A percentile compares a stretch with the other conserved stretches of the same genome.
Evolutionary conservation across 2,329 filamentous ascomycete species (phyloP).

Genomic region (Sclerotinia trifoliorum): DNA sequence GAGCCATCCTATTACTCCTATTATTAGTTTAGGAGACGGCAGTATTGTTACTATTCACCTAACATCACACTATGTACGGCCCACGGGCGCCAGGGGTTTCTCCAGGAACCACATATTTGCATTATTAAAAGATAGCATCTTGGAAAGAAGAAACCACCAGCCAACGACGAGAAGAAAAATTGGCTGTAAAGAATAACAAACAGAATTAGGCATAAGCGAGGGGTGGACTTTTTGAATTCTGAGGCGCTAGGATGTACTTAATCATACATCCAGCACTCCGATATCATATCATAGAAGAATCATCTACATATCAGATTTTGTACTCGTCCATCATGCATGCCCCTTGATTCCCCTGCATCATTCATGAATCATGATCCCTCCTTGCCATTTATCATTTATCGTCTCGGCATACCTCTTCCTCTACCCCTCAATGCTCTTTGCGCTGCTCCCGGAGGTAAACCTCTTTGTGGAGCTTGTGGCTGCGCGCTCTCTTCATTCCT

Average conservation of each 20-base stretch:
- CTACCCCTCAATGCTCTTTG: slow-evolving; percentile 82
- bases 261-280: slow-evolving; percentile 13
- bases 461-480: slow-evolving; percentile 76
- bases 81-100: too few relatives aligned
- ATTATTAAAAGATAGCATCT: too few relatives aligned
- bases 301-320: background rate
- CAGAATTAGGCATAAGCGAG: background rate
- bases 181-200: background rate
- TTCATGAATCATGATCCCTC: slow-evolving; percentile 21
- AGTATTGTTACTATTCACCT: too few relatives aligned
- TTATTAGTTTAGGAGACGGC: background rate
- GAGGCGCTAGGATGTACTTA: background rate
- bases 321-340: slow-evolving; percentile 12
- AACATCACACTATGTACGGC: too few relatives aligned
- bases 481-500: slow-evolving; percentile 91
- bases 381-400: slow-evolving; percentile 29
- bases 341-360: slow-evolving; percentile 2
- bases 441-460: slow-evolving; percentile 76
- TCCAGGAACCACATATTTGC: too few relatives aligned
- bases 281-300: slow-evolving; percentile 13
- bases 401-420: slow-evolving; percentile 83
- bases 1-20: background rate
- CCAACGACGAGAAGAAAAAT: background rate
- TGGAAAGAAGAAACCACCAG: background rate
- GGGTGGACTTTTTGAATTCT: slow-evolving; percentile 4